Base-by-base conservation (phyloP, 2,329 filamentous ascomycete genomes). In the Exophiala sp. region DNA sequence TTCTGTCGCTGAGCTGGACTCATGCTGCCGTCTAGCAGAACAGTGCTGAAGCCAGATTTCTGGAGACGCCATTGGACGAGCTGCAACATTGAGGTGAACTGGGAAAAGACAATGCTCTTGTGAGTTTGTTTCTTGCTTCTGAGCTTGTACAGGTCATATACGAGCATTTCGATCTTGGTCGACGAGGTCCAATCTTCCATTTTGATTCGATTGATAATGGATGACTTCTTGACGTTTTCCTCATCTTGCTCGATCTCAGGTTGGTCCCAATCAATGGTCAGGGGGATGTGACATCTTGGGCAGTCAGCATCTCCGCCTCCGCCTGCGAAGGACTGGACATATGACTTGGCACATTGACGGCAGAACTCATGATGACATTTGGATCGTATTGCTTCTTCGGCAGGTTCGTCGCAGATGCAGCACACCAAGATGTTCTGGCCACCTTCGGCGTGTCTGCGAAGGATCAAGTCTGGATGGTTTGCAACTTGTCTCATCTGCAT, bases 401-500 rank as follows among this genome's bases (percentile, higher is more conserved):
- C 91, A 21, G 91, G 87, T 70, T 97, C 94, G 67, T 99, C 94
- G 69, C 94, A 99, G 64, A 99, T 94, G 70, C 89, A 89, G 73
- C 92, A 97, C 39, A 96, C 85, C 34, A 96, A 76, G 10, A 96
- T 79, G 60, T 97, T 96, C 70, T 96, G 90, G 2, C 91, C 91
- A 49, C 88, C 89, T 62, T 91, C 85, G 2, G 81, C 82, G 58
- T 92, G 83, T 73, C 94, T 96, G 75, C 92, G 95, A 58, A 97
- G 73, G 45, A 99, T 88, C 34, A 99, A 73, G 72, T 99, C 94
- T 0, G 94, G 94, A 68, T 99, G 94, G 62, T 99, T 94, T 6
- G 94, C 91, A 21, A 96, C 89, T 74, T 99, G 94, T 51, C 94
- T 87, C 92, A 99, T 97, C 71, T 96, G 91, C 90, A 97, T 97